These are phyloP conservation scores for Pseudognaphalium luteoalbum DNA, from an alignment of 129 eudicot species.

Conservation along the genomic window DNA sequence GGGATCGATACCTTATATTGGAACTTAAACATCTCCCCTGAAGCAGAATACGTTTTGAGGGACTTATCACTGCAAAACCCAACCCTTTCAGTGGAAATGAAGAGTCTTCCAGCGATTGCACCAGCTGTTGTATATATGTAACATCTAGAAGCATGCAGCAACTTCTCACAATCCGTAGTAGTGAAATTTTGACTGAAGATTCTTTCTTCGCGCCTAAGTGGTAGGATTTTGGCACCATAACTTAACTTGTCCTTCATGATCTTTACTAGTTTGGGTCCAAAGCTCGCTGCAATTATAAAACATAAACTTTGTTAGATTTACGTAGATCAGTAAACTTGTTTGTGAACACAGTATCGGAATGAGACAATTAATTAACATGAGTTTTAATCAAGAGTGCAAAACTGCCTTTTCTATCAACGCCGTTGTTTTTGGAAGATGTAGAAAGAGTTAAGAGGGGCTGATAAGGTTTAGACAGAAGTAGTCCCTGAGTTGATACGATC, in stretches of 20 bases:
- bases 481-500: constrained; percentile 20
- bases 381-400: constrained; percentile 11
- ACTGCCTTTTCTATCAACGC: constrained; percentile 6
- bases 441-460: constrained; percentile 14
- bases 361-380: background rate
- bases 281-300: constrained; percentile 11
- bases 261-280: constrained; percentile 23
- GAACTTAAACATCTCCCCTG: constrained; percentile 26
- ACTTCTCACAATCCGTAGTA: constrained; percentile 20
- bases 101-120: constrained; percentile 27
- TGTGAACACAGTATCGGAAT: background rate
- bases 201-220: constrained; percentile 21
- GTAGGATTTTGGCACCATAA: constrained; percentile 31
- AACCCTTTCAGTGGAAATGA: constrained; percentile 22
- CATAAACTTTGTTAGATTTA: background rate
- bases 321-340: background rate
- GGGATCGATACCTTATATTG: constrained; percentile 32
- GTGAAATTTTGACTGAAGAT: constrained; percentile 12
- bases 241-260: constrained; percentile 29
- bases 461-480: constrained; percentile 24
- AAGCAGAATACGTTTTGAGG: constrained; percentile 24
- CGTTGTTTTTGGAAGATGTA: background rate
- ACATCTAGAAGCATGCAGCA: constrained; percentile 28
- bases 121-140: constrained; percentile 37
- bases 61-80: too few relatives aligned